Evolutionary conservation across 2,329 filamentous ascomycete species (phyloP).

Genomic region (Neonectria magnoliae): DNA sequence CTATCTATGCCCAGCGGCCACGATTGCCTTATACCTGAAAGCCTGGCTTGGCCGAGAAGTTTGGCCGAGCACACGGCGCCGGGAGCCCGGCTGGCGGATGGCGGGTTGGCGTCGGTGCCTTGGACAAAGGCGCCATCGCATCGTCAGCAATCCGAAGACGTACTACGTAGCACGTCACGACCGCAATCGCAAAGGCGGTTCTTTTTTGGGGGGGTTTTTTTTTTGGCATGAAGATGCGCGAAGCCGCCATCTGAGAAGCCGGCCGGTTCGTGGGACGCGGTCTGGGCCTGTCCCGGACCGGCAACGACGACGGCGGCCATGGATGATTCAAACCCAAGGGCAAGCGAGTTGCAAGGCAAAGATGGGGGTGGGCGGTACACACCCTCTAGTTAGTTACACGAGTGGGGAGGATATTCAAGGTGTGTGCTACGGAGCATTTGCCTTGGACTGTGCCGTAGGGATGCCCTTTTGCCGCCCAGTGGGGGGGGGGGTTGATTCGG

Average conservation of each 20-base stretch:
- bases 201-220: neutral
- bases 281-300: constrained; percentile 3
- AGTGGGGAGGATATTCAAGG: neutral
- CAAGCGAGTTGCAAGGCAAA: neutral
- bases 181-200: neutral
- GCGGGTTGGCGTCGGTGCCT: neutral
- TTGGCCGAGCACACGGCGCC: constrained; percentile 28
- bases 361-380: neutral
- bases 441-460: constrained; percentile 5
- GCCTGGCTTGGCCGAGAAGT: constrained; percentile 9
- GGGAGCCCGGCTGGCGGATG: constrained; percentile 8
- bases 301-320: neutral
- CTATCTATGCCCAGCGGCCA: constrained; percentile 23
- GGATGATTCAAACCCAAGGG: neutral
- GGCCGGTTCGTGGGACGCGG: neutral
- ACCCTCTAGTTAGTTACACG: neutral
- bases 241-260: neutral
- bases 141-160: neutral
- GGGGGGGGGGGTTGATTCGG: neutral
- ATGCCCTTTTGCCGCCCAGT: neutral
- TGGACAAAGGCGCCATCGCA: neutral
- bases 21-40: constrained; percentile 27
- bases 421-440: neutral
- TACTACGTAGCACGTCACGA: neutral
- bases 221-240: neutral